A percentile compares a stretch with the other conserved stretches of the same genome.
Conservation (phyloP, 768 basidiomycete species). For the Trichaptum fuscoviolaceum region DNA sequence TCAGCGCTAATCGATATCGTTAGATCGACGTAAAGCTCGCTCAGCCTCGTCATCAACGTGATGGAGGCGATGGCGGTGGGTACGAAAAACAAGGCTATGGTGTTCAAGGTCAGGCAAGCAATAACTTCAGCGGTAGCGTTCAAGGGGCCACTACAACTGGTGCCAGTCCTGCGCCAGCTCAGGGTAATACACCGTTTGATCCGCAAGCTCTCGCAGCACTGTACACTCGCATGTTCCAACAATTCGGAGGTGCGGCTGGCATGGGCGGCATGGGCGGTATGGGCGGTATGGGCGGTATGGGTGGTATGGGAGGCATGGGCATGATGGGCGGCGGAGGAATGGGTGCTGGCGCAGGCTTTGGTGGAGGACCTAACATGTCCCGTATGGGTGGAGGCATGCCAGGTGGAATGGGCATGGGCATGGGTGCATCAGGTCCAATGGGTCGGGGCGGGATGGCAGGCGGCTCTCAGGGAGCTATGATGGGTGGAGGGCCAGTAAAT, state of each 20-base stretch:
- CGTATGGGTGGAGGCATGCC: constrained; percentile 32
- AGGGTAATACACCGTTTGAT: constrained; percentile 70
- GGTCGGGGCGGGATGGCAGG: constrained; percentile 29
- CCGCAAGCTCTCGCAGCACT: constrained; percentile 88
- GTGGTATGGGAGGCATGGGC: constrained; percentile 28
- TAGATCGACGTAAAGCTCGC: constrained; percentile 98
- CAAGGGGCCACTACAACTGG: constrained; percentile 21
- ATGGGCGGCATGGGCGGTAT: constrained; percentile 28
- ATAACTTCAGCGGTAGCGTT: constrained; percentile 20
- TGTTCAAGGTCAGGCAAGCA: constrained; percentile 15
- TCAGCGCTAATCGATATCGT: constrained; percentile 2
- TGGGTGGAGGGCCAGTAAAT: constrained; percentile 46
- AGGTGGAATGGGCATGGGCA: constrained; percentile 33
- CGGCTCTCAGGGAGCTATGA: constrained; percentile 36
- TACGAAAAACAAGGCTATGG: constrained; percentile 22
- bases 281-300: constrained; percentile 32
- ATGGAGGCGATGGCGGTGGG: constrained; percentile 31
- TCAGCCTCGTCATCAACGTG: constrained; percentile 81
- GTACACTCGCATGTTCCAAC: constrained; percentile 94
- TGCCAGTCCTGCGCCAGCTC: constrained; percentile 26
- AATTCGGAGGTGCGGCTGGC: constrained; percentile 49
- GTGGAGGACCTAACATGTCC: constrained; percentile 18
- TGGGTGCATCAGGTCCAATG: constrained; percentile 33
- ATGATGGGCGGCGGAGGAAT: constrained; percentile 24
- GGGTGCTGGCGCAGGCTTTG: constrained; percentile 29